phyloP scores from a whole-genome alignment of 2,329 filamentous ascomycete species.

The Delphinella strobiligena region DNA sequence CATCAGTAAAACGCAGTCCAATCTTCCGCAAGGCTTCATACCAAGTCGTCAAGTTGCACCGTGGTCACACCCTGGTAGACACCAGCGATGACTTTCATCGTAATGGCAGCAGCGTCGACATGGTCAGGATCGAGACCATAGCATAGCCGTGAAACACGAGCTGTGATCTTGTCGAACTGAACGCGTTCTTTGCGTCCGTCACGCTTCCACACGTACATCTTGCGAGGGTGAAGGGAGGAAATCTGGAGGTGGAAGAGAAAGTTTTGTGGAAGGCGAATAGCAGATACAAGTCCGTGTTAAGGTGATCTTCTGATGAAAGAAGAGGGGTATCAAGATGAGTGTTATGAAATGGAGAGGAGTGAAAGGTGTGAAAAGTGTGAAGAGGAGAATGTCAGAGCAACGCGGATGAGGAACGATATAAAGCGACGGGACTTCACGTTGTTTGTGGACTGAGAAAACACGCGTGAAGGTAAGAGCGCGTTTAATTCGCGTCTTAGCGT shows the following conservation, averaged over 20 bases:
- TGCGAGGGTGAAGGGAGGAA: slow-evolving; percentile 13
- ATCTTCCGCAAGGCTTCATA: slow-evolving; percentile 46
- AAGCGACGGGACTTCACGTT: neutral
- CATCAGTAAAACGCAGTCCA: no score
- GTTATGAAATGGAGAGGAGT: neutral
- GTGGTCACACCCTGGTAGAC: slow-evolving; percentile 98
- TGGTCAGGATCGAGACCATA: slow-evolving; percentile 93
- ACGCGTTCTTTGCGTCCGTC: slow-evolving; percentile 99
- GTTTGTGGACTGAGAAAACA: neutral
- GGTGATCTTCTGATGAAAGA: no score
- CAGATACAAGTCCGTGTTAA: neutral
- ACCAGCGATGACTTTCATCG: slow-evolving; percentile 97
- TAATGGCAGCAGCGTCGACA: slow-evolving; percentile 95
- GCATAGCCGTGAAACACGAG: slow-evolving; percentile 91
- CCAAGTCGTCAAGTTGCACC: slow-evolving; percentile 89
- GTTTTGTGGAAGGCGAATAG: neutral
- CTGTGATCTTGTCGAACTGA: slow-evolving; percentile 99
- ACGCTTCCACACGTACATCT: slow-evolving; percentile 53
- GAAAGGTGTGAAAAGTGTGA: slow-evolving; percentile 2
- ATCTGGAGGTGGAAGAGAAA: slow-evolving; percentile 1
- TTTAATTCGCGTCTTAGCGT: neutral
- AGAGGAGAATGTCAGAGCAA: slow-evolving; percentile 1
- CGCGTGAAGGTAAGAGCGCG: no score
- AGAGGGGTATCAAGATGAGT: slow-evolving; percentile 4
- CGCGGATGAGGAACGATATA: neutral